Base-by-base conservation (phyloP, 1,284 basidiomycete species). In the Pholiota adiposa region DNA sequence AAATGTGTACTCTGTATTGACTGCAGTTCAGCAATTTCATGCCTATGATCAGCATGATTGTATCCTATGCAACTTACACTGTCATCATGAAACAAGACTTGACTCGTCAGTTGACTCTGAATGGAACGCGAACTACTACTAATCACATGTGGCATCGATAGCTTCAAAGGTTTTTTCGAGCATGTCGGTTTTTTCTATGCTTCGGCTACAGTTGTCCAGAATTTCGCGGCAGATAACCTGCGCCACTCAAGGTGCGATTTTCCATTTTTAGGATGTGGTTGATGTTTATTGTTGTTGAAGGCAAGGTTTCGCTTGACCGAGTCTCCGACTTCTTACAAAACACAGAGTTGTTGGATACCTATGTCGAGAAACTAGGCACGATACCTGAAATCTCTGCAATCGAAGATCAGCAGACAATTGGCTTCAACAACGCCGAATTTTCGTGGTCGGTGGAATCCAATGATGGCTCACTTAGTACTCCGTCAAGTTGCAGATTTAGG, bases 31-130 rank as follows among this genome's bases (percentile, higher is more conserved):
- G 85, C 69, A 82, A 77, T 61, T 50, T 84, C 43, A 83, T 92
- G 36, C 89, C 90, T 0, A 73, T 88, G 3, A 62, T 86, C 36
- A 86, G 84, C 18, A 92, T 92, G 83, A 69, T 86, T 43, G 79
- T 81, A n/a, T 89, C 90, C 0, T 93, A 86, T 69, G 80, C 82
- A 2, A 81, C 84, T 23, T 90, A 77, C 72, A 78, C 77, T 21
- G 56, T 76, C 18, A 63, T 79, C 38, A 79, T 79, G 77, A 74
- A 76, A 53, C 57, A 75, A 58, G 63, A 73, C 16, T 67, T 80
- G 3, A 64, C 48, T 6, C 34, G 66, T 65, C 31, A 41, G 65
- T 46, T 19, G 1, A 19, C 14, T 27, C 14, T 21, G 12, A 36
- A 21, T 18, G n/a, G n/a, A n/a, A n/a, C n/a, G n/a, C n/a, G n/a